phyloP scores from a whole-genome alignment of 495 filamentous ascomycete species.

The Evansstolkia leycettana region DNA sequence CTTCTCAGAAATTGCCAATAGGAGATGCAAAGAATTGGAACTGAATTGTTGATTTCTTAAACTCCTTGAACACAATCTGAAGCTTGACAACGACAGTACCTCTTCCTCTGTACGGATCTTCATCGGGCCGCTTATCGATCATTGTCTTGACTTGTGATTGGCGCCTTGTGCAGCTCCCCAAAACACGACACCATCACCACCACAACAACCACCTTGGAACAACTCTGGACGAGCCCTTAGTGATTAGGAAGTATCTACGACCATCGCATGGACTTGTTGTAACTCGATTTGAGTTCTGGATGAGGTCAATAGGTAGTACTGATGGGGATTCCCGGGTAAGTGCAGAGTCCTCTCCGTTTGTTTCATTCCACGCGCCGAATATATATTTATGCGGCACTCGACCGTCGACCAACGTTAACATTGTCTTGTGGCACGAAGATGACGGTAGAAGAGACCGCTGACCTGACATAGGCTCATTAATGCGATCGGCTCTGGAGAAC shows the following conservation, averaged over 20 bases:
- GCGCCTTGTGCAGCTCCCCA: neutral
- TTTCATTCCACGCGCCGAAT: conserved; percentile 2
- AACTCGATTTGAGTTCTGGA: no score
- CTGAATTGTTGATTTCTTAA: neutral
- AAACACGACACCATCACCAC: neutral
- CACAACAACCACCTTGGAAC: neutral
- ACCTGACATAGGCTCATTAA: conserved; percentile 58
- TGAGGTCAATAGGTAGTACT: neutral
- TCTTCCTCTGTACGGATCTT: conserved; percentile 31
- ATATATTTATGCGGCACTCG: conserved; percentile 8
- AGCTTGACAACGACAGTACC: no score
- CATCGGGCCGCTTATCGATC: conserved; percentile 23
- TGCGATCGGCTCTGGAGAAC: conserved; percentile 71
- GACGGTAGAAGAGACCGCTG: conserved; percentile 1
- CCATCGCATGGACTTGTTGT: no score
- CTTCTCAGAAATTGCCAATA: no score
- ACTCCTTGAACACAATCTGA: neutral
- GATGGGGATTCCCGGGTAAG: conserved; percentile 39
- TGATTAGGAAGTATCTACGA: no score
- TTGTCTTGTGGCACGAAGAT: neutral
- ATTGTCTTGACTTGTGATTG: neutral
- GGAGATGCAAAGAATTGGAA: no score
- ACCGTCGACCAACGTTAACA: no score
- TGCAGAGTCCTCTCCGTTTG: conserved; percentile 1
- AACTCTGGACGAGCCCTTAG: no score